These are phyloP conservation scores for Plectosphaerella sp. DNA, from an alignment of 2,329 filamentous ascomycete species.

Conservation along the genomic window DNA sequence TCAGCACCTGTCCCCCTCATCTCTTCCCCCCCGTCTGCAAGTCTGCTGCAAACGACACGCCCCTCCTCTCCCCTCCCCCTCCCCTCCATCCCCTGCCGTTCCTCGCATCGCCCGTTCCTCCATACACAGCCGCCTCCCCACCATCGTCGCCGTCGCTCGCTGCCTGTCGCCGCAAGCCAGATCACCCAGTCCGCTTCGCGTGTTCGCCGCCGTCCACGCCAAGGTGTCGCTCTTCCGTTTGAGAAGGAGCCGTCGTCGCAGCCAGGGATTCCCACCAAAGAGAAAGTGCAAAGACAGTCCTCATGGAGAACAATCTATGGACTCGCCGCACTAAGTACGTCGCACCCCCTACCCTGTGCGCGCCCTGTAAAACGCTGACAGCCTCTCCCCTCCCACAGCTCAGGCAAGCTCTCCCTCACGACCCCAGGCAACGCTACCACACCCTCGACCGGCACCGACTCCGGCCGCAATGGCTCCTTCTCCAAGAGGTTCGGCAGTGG, in stretches of 20 bases:
- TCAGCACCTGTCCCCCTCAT: background rate
- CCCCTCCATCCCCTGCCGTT: background rate
- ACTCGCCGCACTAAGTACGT: conserved; percentile 79
- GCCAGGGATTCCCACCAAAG: conserved; percentile 3
- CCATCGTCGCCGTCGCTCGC: background rate
- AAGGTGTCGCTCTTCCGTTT: conserved; percentile 2
- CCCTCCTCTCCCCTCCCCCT: background rate
- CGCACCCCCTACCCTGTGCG: background rate
- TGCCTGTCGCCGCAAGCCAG: too few relatives aligned
- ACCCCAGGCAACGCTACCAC: conserved; percentile 60
- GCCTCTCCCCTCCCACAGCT: conserved; percentile 41
- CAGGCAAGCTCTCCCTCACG: conserved; percentile 86
- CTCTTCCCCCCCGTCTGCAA: background rate
- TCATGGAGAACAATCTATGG: conserved; percentile 67
- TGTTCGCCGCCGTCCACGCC: background rate
- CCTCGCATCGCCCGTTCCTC: background rate
- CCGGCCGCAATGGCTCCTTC: conserved; percentile 57
- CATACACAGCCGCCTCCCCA: background rate
- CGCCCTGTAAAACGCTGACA: background rate
- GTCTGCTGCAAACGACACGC: background rate
- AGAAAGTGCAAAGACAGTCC: conserved; percentile 25
- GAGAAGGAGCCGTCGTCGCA: conserved; percentile 5
- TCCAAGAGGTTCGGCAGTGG: conserved; percentile 73
- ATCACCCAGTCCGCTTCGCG: background rate
- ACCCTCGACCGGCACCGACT: conserved; percentile 46